Base-by-base conservation (phyloP, 2,329 filamentous ascomycete species). In the Ophiocordyceps sinensis region DNA sequence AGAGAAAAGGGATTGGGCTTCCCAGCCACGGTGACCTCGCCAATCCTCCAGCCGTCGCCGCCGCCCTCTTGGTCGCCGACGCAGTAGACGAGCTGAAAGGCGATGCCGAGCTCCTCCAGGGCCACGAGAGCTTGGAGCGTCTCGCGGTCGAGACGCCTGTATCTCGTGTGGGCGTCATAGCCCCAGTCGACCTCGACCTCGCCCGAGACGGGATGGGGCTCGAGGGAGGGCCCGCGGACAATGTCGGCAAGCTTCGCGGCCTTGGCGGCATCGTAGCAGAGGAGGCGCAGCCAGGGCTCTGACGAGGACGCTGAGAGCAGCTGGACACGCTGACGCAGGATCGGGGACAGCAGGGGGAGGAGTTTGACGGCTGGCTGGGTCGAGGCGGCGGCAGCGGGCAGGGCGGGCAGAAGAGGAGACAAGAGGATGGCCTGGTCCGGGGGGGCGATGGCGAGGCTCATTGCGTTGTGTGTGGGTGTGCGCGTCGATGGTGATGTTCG, bases 161-260 rank as follows among this genome's bases (percentile, higher is more conserved):
- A 89, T 41, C 72, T 68, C 26, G 70, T 67, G 44, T 75, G 67
- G 8, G 75, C 70, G 43, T 85, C 80, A 43, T 68, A 70, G 51
- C 77, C 71, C 68, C 73, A 76, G 56, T 84, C 78, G 17, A 88
- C 61, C 61, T 89, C 84, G 41, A 89, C 74, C 58, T 88, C 83
- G 41, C 83, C 84, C 3, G 82, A 86, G 5, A 82, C 76, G 3
- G 85, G 85, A 52, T 91, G 85, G n/a, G 82, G 82, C 57, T 88
- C 82, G 28, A 89, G 65, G 37, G 70, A 63, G 41, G 82, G 74
- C 42, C 71, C 70, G 49, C 71, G 70, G 28, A 77, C 76, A 13
- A 81, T 64, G 43, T 74, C 65, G n/a, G 71, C 66, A 15, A 89
- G 67, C 47, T 67, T 71, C 36, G 73, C 63, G 3, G 68, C 65